Base-by-base conservation (phyloP, 2,329 filamentous ascomycete genomes). In the Penicillium capsulatum region DNA sequence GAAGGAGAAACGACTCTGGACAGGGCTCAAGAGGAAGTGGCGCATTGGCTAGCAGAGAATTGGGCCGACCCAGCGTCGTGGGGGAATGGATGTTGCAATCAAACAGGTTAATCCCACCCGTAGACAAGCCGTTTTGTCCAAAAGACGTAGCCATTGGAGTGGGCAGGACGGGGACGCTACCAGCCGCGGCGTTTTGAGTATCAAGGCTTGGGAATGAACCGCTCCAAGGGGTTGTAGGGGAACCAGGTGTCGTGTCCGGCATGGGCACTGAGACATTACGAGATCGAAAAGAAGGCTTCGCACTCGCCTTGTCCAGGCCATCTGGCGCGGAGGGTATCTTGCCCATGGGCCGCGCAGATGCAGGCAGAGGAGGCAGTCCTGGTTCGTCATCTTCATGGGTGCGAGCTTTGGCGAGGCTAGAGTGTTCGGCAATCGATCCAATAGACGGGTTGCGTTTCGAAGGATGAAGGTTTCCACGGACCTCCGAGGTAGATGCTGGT, bases 21-120 rank as follows among this genome's bases (percentile, higher is more conserved):
- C 94, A 98, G 3, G 92, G 86, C 59, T 98, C 92, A 4, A 98
- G 75, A 0, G 88, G 80, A 15, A 83, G 76, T 9, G 90, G 90
- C 1, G 81, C 77, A 50, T 88, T 81, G 0, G 71, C 58, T 9
- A 73, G 71, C n/a, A 76, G 62, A 3, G 75, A 71, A 40, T 83
- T 82, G 2, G 83, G 79, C n/a, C 80, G 81, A 2, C 80, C 81
- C 1, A 84, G 79, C 3, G 67, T 73, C 33, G 69, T 71, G 9
- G 76, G 72, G 4, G 82, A 81, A 59, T 91, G 85, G 30, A 94
- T 85, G 47, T 86, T 79, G 51, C 78, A 86, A 47, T 95, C 88
- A 55, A 97, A 94, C 1, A 97, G 72, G 58, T 88, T 82, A 40
- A 91, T 71, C 4, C 84, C 86, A 16, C 83, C 83, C 4, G 77